phyloP scores from a whole-genome alignment of 2,329 filamentous ascomycete species.

The Fusarium proliferatum region DNA sequence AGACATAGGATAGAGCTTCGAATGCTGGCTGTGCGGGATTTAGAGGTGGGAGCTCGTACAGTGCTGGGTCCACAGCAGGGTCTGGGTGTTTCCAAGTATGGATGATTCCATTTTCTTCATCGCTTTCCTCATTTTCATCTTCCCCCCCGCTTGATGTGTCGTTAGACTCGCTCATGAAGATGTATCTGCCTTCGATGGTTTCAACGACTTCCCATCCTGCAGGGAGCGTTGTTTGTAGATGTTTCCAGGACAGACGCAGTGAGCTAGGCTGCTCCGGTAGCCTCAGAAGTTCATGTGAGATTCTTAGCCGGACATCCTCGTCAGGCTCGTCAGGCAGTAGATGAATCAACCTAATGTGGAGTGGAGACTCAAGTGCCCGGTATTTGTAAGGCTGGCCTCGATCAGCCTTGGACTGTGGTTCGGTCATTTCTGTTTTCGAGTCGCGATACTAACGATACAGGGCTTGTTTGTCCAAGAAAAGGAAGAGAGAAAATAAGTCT shows the following conservation, averaged over 20 bases:
- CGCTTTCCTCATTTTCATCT: background rate
- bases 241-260: background rate
- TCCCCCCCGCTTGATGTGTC: background rate
- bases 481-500: background rate
- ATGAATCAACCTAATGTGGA: background rate
- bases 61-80: background rate
- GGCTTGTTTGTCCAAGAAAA: too few relatives aligned
- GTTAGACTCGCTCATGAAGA: background rate
- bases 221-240: background rate
- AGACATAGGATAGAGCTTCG: background rate
- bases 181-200: fast-evolving
- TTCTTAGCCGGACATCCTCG: background rate
- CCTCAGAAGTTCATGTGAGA: background rate
- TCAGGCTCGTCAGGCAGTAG: background rate
- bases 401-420: fast-evolving
- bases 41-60: background rate
- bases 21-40: background rate
- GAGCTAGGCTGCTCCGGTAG: fast-evolving
- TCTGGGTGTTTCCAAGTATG: background rate
- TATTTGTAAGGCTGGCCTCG: background rate
- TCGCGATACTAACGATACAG: too few relatives aligned
- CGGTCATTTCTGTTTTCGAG: too few relatives aligned
- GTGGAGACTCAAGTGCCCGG: background rate
- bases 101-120: fast-evolving
- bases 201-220: background rate